A percentile compares a stretch with the other conserved stretches of the same genome.
Conservation (phyloP, 192 early-diverging fungal genomes). For the Coemansia sp. region DNA sequence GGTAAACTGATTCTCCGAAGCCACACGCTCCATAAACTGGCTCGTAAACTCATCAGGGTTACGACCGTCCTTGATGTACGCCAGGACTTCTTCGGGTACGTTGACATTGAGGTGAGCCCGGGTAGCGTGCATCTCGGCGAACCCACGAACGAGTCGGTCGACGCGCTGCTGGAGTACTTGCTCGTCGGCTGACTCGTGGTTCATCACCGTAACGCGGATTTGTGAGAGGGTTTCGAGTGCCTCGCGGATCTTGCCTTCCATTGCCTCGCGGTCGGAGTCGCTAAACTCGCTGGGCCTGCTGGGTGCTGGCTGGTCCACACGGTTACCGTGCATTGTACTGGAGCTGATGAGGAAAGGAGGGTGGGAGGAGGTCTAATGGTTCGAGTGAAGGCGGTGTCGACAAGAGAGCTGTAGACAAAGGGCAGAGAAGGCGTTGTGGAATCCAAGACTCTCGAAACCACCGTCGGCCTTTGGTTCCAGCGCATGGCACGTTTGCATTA, state of each 20-base stretch:
- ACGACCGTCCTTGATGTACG: slow-evolving; percentile 34
- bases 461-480: no score
- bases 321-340: slow-evolving; percentile 2
- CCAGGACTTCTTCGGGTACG: slow-evolving; percentile 35
- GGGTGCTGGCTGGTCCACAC: background rate
- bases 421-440: no score
- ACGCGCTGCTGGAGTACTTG: slow-evolving; percentile 40
- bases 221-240: slow-evolving; percentile 44
- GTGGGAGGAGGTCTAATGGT: no score
- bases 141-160: slow-evolving; percentile 32
- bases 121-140: slow-evolving; percentile 30
- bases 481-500: no score
- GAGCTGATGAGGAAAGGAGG: no score
- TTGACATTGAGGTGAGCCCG: slow-evolving; percentile 36
- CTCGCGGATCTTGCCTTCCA: slow-evolving; percentile 35
- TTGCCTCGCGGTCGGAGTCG: slow-evolving; percentile 23
- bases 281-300: slow-evolving; percentile 8
- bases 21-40: slow-evolving; percentile 48
- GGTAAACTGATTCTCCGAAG: slow-evolving; percentile 50
- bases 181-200: slow-evolving; percentile 42
- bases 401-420: no score
- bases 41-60: slow-evolving; percentile 52
- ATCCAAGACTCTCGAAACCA: no score
- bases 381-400: no score
- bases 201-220: slow-evolving; percentile 34